Conservation (phyloP, 352 stramenopile genomes). For the Hyaloperonospora brassicae region DNA sequence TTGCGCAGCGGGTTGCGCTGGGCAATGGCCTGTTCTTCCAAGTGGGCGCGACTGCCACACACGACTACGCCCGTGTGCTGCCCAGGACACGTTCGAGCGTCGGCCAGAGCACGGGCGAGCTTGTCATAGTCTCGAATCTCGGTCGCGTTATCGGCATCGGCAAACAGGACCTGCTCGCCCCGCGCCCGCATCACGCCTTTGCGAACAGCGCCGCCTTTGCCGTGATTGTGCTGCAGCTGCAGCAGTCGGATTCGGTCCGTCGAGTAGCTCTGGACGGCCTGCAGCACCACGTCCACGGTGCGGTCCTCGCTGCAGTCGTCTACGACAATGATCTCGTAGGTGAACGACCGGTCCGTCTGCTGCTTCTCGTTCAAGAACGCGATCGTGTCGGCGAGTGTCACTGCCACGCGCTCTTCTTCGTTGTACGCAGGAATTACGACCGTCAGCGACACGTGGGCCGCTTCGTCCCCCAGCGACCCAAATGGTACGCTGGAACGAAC, state of each 20-base stretch:
- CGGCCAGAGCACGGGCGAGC: conserved; percentile 46
- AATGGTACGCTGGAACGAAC: too few species aligned
- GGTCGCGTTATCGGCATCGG: conserved; percentile 90
- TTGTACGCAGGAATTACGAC: conserved; percentile 94
- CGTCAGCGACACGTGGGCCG: conserved; percentile 56
- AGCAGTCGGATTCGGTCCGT: conserved; percentile 67
- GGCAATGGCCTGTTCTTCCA: conserved; percentile 80
- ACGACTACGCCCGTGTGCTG: conserved; percentile 53
- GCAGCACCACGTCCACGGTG: conserved; percentile 64
- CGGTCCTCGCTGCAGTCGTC: conserved; percentile 87
- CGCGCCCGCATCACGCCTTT: conserved; percentile 82
- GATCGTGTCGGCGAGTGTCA: conserved; percentile 87
- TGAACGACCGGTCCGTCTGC: conserved; percentile 31
- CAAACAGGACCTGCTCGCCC: conserved; percentile 83
- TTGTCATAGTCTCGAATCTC: conserved; percentile 86
- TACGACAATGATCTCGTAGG: conserved; percentile 89
- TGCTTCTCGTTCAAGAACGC: conserved; percentile 77
- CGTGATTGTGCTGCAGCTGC: conserved; percentile 78
- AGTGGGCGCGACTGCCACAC: conserved; percentile 85
- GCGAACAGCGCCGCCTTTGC: conserved; percentile 87
- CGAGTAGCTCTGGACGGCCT: conserved; percentile 41
- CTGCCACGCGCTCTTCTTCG: conserved; percentile 87
- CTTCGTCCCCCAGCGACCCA: conserved; percentile 36
- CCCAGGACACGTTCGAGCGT: conserved; percentile 14
- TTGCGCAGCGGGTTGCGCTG: conserved; percentile 84